These are phyloP conservation scores for Backusella circina DNA, from an alignment of 192 early-diverging fungal species.

Conservation along the genomic window DNA sequence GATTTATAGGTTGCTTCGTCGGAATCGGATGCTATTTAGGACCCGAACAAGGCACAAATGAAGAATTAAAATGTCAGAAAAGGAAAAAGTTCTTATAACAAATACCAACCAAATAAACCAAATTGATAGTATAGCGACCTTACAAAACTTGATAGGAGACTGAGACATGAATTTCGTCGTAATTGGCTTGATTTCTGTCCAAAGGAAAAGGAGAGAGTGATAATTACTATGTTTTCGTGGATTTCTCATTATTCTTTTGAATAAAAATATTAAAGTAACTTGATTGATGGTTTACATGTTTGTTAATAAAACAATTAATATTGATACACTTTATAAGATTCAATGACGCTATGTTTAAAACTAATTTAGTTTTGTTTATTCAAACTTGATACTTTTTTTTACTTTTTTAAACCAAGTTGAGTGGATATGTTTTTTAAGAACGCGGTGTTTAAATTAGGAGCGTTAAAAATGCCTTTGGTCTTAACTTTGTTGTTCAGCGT, in stretches of 20 bases:
- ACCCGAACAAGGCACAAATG: background rate
- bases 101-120: background rate
- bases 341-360: background rate
- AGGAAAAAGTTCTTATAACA: background rate
- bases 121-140: background rate
- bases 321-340: background rate
- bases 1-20: background rate
- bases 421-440: background rate
- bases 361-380: conserved; percentile 2
- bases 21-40: background rate
- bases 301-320: background rate
- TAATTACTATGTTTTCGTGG: background rate
- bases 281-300: background rate
- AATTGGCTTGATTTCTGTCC: background rate
- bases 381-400: background rate
- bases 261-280: background rate
- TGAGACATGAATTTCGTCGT: background rate
- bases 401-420: background rate
- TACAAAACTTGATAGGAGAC: background rate
- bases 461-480: conserved; percentile 6
- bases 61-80: background rate
- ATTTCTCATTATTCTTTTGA: background rate
- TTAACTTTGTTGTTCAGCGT: background rate
- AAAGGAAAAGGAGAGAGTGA: background rate
- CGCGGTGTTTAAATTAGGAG: background rate